Evolutionary conservation across 2,329 filamentous ascomycete genomes (phyloP), one percentile per base, ranked within the genome.

Genomic region (Xylariaceae sp.): DNA sequence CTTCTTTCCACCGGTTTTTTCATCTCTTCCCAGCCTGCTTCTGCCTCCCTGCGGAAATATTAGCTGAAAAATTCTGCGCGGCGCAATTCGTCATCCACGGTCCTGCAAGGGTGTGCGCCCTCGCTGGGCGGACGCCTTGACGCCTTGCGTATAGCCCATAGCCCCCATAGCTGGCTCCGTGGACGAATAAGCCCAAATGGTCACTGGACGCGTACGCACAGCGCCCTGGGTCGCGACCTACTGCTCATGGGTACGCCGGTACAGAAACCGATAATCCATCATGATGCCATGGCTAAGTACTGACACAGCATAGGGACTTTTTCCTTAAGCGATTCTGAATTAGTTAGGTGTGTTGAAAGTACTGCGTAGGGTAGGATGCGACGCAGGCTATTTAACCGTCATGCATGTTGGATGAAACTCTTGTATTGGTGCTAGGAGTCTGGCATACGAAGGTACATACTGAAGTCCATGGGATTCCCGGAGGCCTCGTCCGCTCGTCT

Each of bases 91-190:
- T 41, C 37, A 41, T 41, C 13, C 5, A 10, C 37, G 9, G 37
- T 41, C 44, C 50, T 53, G 58, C 39, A 18, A 49, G 11, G 35
- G 30, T 51, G 35, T 50, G 37, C 18, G 35, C 17, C 23, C 53
- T 8, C 11, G 35, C 18, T 51, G 23, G 23, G 23, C 23, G 37
- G 18, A 51, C 44, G 54, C 39, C 34, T 49, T 10, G 34, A 41
- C 37, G 37, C 37, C 37, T 52, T 11, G 11, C 30, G 51, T 4
- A 55, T 17, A 30, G 23, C 23, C 23, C 23, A 30, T 30, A 30
- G 60, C 60, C 58, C 55, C 57, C 49, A 23, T 37, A 58, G 57
- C 53, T 62, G 60, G 53, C 50, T 62, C 11, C 11, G 52, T 44
- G 23, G 30, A 52, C 51, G 39, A 23, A n/a, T 17, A 6, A 35